Base-by-base conservation (phyloP, 352 stramenopile genomes). In the Pythium insidiosum region DNA sequence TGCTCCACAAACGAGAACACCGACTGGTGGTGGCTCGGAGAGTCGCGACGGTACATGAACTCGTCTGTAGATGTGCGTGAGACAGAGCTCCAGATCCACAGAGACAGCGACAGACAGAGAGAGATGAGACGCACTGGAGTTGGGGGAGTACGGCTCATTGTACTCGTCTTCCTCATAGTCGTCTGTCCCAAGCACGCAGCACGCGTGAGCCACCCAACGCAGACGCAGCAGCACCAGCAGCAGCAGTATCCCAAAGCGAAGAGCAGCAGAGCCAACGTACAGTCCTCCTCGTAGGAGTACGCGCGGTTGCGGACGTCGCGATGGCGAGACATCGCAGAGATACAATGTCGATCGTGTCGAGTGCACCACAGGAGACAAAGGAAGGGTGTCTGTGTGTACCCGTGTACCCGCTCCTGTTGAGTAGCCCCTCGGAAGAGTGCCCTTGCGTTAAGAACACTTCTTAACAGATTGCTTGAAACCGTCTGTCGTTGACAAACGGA, bases 221-320 rank as follows among this genome's bases (percentile, higher is more conserved):
- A 45, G 16, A 44, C 4, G 21, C 0, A 43, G 18, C 39, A 28
- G n/a, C 4, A 26, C 12, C 21, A 9, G 35, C 5, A 41, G 34
- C 18, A 20, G 43, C 15, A 43, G n/a, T 18, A 4, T 24, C n/a
- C 7, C 18, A 24, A 25, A 2, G 20, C 18, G 33, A 4, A 25
- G 4, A 42, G 16, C 23, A 4, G 12, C 18, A 26, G 10, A n/a
- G 24, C 15, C 9, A 13, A 51, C 47, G 43, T 45, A 81, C 80
- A 79, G 68, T 90, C 81, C 41, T 90, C 78, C 39, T 94, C 81
- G 63, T 90, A 94, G 44, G 81, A 94, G 61, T 91, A 94, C 49
- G 76, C 79, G 66, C 81, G 81, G 64, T 91, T 90, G 47, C 81
- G 81, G 22, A 94, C 60, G 60, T 88, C 79, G 53, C 81, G 78